Percentiles rank a stretch among this genome's conserved stretches.
Evolutionary conservation across 495 filamentous ascomycete genomes (phyloP).

Genomic region (Aspergillus baeticus): DNA sequence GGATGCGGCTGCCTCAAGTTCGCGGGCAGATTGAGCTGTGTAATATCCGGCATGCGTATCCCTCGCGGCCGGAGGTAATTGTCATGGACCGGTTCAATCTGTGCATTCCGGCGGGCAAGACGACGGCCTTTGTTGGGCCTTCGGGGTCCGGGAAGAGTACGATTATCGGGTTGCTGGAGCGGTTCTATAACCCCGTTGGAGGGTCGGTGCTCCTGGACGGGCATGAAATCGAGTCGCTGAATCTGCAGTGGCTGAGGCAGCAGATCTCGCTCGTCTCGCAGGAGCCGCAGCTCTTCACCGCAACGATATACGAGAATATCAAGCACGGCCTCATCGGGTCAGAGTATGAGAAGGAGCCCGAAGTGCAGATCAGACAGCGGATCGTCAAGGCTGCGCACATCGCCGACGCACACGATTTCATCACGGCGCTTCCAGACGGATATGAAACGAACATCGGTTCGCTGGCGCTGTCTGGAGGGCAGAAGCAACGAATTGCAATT

Average conservation of each 20-base stretch:
- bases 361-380: slow-evolving; percentile 61
- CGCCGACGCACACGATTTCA: slow-evolving; percentile 92
- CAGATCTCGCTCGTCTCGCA: slow-evolving; percentile 86
- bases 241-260: slow-evolving; percentile 86
- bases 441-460: slow-evolving; percentile 94
- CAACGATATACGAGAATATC: slow-evolving; percentile 85
- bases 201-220: slow-evolving; percentile 81
- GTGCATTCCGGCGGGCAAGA: slow-evolving; percentile 78
- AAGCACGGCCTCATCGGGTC: slow-evolving; percentile 88
- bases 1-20: slow-evolving; percentile 65
- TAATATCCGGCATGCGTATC: slow-evolving; percentile 87
- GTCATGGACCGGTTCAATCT: slow-evolving; percentile 82
- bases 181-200: slow-evolving; percentile 89
- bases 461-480: slow-evolving; percentile 86
- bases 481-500: slow-evolving; percentile 91
- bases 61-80: slow-evolving; percentile 82
- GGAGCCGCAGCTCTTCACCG: slow-evolving; percentile 71
- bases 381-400: slow-evolving; percentile 79
- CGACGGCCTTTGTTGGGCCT: slow-evolving; percentile 81
- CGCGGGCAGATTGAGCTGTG: slow-evolving; percentile 77
- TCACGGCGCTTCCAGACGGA: slow-evolving; percentile 73
- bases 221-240: slow-evolving; percentile 73
- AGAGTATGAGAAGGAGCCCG: slow-evolving; percentile 59
- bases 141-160: slow-evolving; percentile 91
- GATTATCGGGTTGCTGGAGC: slow-evolving; percentile 84